Evolutionary conservation across 2,329 filamentous ascomycete species (phyloP), one percentile per base, ranked within the genome.

Genomic region (Alternaria sp.): DNA sequence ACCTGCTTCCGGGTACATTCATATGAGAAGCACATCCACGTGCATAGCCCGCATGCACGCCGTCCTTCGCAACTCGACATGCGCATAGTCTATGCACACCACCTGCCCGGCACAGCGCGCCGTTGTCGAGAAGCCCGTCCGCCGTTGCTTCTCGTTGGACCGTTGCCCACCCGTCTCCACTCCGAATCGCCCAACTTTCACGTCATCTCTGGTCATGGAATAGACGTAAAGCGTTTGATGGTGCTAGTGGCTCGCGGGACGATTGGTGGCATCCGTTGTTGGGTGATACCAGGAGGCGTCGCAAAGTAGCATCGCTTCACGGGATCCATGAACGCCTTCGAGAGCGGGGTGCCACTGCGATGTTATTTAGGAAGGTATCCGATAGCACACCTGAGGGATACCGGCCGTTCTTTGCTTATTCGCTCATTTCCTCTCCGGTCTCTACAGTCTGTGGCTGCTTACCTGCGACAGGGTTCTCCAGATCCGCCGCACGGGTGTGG

Each of bases 401-500:
- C 47, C 28, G 41, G 41, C 49, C 51, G 15, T 46, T 25, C 30
- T 51, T 45, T 62, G 64, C 64, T 64, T 63, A 73, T 69, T 71
- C 60, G 70, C 46, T 65, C 53, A 61, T 47, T 67, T 66, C 66
- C 63, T 66, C 55, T 33, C 64, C 63, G 60, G 23, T 50, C 23
- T 49, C 57, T 61, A 54, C 43, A 45, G 49, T 49, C 50, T 30
- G 50, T 47, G 45, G 53, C 37, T 58, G 60, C 59, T 65, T 37
- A 67, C 62, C 63, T 65, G 50, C 66, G n/a, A 57, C 71, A 75
- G 63, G 73, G 70, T 74, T 75, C 73, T 76, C 75, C 72, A 75
- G 71, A 76, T 71, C 59, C 65, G 68, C 68, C 66, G 65, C 71
- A 71, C 73, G 72, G 75, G 49, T 76, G 71, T 75, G 71, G 72